Base-by-base conservation (phyloP, 768 basidiomycete genomes). In the Amanita rubescens region DNA sequence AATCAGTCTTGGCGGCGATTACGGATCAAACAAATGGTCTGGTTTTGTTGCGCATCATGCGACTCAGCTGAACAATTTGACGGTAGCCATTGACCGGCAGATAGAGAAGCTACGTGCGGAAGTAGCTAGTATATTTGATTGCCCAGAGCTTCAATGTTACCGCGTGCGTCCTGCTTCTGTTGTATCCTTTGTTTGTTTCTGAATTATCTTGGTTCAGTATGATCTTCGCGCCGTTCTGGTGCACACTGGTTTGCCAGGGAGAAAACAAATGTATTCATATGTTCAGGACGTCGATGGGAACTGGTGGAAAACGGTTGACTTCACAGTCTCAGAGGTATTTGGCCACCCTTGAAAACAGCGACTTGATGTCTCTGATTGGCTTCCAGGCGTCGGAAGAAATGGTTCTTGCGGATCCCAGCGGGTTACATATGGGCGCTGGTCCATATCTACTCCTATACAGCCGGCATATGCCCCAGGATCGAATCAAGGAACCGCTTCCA, bases 261-360 rank as follows among this genome's bases (percentile, higher is more conserved):
- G 90, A 43, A 87, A 78, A 53, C 85, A 90, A 59, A 69, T 88
- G 8, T 89, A 90, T 63, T 85, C 86, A 5, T 93, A 90, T 57
- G 80, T 89, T 11, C 78, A 83, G 55, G 78, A 82, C 53, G 65
- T 64, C 25, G 75, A 79, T 41, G 82, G 76, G 5, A 67, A 64
- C 3, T 93, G 90, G 90, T 92, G 87, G 87, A 91, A 87, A 68
- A 85, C 82, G 2, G 74, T 85, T 7, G 90, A 90, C 59, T 78
- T 79, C 54, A 68, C 71, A 10, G 84, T 90, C 2, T 81, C 78
- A 1, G 79, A 87, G 76, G 89, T 82, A 56, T 32, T 46, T 7
- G 30, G 46, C n/a, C 24, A 5, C 32, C 27, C 27, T 30, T 30
- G 39, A 6, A 22, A 17, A 39, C 42, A 22, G 3, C 35, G n/a